phyloP scores from a whole-genome alignment of 257 asterid species.

The Linaria vulgaris region DNA sequence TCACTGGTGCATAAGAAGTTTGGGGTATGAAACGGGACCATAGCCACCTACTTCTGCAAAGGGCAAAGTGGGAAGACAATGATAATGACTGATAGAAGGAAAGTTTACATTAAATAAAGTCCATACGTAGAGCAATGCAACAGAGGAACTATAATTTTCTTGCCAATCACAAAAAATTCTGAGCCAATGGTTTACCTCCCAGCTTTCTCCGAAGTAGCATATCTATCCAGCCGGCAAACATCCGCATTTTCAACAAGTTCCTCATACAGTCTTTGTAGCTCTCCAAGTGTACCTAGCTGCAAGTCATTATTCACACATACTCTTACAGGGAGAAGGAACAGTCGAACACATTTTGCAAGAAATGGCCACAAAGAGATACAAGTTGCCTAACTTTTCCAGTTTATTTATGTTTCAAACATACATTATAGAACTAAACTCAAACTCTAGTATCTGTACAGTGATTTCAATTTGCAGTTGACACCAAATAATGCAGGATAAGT shows the following conservation, averaged over 20 bases:
- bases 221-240: conserved; percentile 75
- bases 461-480: no score
- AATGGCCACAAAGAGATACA: neutral
- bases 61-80: conserved; percentile 14
- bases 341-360: neutral
- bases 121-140: neutral
- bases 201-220: conserved; percentile 61
- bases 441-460: no score
- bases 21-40: conserved; percentile 92
- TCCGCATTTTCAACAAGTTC: conserved; percentile 74
- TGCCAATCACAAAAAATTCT: neutral
- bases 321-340: neutral
- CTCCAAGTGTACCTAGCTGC: conserved; percentile 83
- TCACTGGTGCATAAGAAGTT: conserved; percentile 66
- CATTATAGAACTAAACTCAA: no score
- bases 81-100: no score
- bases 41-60: conserved; percentile 84
- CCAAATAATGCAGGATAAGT: neutral
- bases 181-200: conserved; percentile 51
- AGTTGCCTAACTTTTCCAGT: no score
- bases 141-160: neutral
- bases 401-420: no score
- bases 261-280: conserved; percentile 84
- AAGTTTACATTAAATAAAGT: neutral
- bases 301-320: conserved; percentile 24